A percentile compares a stretch with the other conserved stretches of the same genome.
These are phyloP conservation scores for Ettlia oleoabundans DNA, from an alignment of 139 green algal genomes.

Conservation along the genomic window DNA sequence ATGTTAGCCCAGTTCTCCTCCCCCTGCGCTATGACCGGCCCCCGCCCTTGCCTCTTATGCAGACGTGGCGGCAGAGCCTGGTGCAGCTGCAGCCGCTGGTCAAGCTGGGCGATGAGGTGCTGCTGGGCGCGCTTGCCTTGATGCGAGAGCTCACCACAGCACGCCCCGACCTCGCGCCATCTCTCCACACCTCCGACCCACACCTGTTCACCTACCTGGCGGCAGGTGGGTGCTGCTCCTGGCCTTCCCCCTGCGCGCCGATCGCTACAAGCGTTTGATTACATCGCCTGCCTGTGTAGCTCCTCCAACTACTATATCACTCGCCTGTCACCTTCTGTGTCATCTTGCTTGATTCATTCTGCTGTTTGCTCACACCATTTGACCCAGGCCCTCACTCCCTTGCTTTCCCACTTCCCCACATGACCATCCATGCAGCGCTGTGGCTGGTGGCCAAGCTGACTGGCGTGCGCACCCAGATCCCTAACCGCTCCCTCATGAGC, in stretches of 20 bases:
- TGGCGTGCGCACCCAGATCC: conserved; percentile 30
- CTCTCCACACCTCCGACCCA: background rate
- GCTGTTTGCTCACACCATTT: too few relatives aligned
- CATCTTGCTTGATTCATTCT: too few relatives aligned
- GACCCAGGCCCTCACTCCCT: background rate
- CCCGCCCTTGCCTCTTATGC: background rate
- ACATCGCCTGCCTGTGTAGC: background rate
- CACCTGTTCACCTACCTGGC: conserved; percentile 29
- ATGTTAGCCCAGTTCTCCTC: background rate
- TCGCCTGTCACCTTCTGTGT: too few relatives aligned
- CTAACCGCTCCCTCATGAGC: conserved; percentile 34
- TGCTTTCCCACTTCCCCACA: background rate
- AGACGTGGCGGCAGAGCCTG: conserved; percentile 23
- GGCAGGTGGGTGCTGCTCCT: background rate
- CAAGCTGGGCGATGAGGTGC: conserved; percentile 1
- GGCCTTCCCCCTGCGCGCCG: background rate
- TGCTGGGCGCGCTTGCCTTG: conserved; percentile 25
- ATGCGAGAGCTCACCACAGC: background rate
- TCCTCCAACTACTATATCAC: too few relatives aligned
- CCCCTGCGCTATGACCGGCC: background rate
- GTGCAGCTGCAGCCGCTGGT: conserved; percentile 30
- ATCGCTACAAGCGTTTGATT: too few relatives aligned
- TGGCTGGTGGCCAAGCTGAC: conserved; percentile 28
- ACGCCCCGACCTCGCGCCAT: background rate
- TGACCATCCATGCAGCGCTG: conserved; percentile 9